Percentiles rank a stretch among this genome's conserved stretches.
phyloP scores from a whole-genome alignment of 805 yeast species.

The Myxozyma monticola region DNA sequence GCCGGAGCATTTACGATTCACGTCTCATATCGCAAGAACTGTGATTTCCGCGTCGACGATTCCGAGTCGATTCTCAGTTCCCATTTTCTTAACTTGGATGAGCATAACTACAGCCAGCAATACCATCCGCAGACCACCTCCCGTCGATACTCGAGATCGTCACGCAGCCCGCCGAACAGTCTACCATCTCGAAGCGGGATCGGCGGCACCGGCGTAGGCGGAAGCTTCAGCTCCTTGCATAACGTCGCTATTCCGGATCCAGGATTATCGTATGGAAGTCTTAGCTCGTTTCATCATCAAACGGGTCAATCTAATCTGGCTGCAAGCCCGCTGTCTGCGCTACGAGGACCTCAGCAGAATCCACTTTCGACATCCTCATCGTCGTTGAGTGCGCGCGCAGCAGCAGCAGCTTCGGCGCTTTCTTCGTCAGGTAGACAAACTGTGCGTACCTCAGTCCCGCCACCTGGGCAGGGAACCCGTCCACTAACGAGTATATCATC shows the following conservation, averaged over 20 bases:
- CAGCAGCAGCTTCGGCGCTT: too few relatives aligned
- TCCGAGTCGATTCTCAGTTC: constrained; percentile 63
- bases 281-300: constrained; percentile 1
- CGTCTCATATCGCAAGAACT: constrained; percentile 75
- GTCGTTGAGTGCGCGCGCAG: too few relatives aligned
- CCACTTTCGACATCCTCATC: neutral
- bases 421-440: too few relatives aligned
- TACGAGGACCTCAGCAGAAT: neutral
- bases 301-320: neutral
- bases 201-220: too few relatives aligned
- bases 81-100: constrained; percentile 55
- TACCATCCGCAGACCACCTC: constrained; percentile 4
- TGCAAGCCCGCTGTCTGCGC: constrained; percentile 5
- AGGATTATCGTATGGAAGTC: constrained; percentile 12
- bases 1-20: constrained; percentile 72
- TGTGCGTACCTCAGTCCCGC: too few relatives aligned
- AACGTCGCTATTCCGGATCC: constrained; percentile 1
- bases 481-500: too few relatives aligned
- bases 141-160: constrained; percentile 9
- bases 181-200: constrained; percentile 1
- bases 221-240: too few relatives aligned
- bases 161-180: constrained; percentile 8
- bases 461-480: too few relatives aligned
- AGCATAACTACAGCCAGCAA: constrained; percentile 3
- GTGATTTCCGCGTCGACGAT: constrained; percentile 65